Conservation (phyloP, 148 eudicot genomes). For the Beta vulgaris region DNA sequence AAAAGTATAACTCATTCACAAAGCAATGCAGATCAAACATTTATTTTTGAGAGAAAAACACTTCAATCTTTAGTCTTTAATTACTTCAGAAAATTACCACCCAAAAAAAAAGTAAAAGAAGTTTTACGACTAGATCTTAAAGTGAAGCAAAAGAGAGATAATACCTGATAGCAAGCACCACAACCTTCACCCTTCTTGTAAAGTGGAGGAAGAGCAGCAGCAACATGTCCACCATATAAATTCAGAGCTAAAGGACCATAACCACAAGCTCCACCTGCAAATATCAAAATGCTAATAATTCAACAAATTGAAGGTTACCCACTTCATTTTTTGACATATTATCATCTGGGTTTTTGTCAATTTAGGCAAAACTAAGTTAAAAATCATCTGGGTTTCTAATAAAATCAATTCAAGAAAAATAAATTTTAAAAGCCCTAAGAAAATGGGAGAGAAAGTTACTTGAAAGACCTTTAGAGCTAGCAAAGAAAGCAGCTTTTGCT, state of each 20-base stretch:
- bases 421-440: not conserved
- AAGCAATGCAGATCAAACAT: no score
- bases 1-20: no score
- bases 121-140: not conserved
- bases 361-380: not conserved
- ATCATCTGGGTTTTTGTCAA: slow-evolving; percentile 11
- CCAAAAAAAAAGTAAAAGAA: not conserved
- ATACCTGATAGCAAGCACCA: slow-evolving; percentile 88
- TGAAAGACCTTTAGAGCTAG: slow-evolving; percentile 29
- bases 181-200: slow-evolving; percentile 67
- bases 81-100: not conserved
- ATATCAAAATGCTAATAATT: no score
- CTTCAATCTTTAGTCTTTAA: no score
- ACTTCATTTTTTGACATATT: slow-evolving; percentile 1
- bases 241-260: slow-evolving; percentile 64
- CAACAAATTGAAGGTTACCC: slow-evolving; percentile 26
- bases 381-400: not conserved
- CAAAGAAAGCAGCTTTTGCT: slow-evolving; percentile 33
- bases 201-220: slow-evolving; percentile 65
- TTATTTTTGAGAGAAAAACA: no score
- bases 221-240: slow-evolving; percentile 57
- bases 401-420: not conserved
- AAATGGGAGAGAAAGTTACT: slow-evolving; percentile 12
- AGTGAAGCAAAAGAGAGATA: no score
- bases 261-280: slow-evolving; percentile 83